Conservation (phyloP, 495 filamentous ascomycete genomes). For the Letharia lupina region DNA sequence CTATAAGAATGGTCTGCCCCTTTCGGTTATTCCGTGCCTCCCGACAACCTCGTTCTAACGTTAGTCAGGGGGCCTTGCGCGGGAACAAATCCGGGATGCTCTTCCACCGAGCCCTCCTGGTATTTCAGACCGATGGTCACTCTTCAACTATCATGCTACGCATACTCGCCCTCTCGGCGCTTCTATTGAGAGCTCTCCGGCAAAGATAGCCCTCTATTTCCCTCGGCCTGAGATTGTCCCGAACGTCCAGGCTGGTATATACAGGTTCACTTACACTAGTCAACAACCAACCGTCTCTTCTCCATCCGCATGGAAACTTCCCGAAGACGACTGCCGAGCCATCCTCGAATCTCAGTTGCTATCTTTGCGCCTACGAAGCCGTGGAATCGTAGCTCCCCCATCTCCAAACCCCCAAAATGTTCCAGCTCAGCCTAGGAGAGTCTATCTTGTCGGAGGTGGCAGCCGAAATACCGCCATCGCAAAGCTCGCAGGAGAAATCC, state of each 20-base stretch:
- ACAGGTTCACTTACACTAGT: slow-evolving; percentile 62
- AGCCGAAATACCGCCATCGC: slow-evolving; percentile 82
- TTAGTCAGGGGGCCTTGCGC: slow-evolving; percentile 54
- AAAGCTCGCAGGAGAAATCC: slow-evolving; percentile 68
- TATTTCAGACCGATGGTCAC: slow-evolving; percentile 54
- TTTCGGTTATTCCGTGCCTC: background rate
- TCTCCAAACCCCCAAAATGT: slow-evolving; percentile 36
- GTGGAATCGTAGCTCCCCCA: slow-evolving; percentile 57
- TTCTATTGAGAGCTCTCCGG: slow-evolving; percentile 34
- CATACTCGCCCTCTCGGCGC: slow-evolving; percentile 60
- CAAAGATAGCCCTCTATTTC: slow-evolving; percentile 87
- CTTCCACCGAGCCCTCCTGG: slow-evolving; percentile 38
- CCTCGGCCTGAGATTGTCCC: slow-evolving; percentile 93
- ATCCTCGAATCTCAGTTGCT: slow-evolving; percentile 94
- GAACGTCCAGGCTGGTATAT: slow-evolving; percentile 72
- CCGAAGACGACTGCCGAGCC: slow-evolving; percentile 64
- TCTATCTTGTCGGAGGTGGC: slow-evolving; percentile 92
- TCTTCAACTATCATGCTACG: slow-evolving; percentile 63
- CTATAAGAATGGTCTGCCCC: slow-evolving; percentile 76
- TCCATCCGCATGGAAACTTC: slow-evolving; percentile 43
- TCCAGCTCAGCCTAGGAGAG: slow-evolving; percentile 74
- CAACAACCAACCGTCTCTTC: slow-evolving; percentile 18
- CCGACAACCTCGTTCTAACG: background rate
- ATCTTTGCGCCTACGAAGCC: slow-evolving; percentile 75
- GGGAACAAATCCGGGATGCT: slow-evolving; percentile 76